Base-by-base conservation (phyloP, 495 filamentous ascomycete genomes). In the Tuber melanosporum region DNA sequence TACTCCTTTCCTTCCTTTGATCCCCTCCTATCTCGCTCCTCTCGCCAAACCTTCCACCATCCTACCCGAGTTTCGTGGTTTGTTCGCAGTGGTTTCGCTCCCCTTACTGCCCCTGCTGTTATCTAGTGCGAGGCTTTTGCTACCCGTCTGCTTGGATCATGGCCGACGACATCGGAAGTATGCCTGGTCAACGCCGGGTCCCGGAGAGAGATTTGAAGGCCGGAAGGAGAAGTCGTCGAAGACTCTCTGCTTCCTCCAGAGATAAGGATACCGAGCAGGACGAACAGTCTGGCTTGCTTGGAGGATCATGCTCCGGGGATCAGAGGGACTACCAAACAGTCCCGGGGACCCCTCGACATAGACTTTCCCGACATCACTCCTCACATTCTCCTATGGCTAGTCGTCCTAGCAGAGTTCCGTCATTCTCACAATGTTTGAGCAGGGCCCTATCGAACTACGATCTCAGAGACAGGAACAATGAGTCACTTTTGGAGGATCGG, bases 401-500 rank as follows among this genome's bases (percentile, higher is more conserved):
- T 43, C 75, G 79, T 22, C 74, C 77, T 17, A 80, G 79, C 43
- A 76, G 77, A 47, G 74, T 83, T 7, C 72, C 82, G 52, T 83
- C 82, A 20, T 83, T 83, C 74, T 80, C 82, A 2, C 77, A 80
- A 26, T 62, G 79, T n/a, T 73, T 83, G 17, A 82, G 79, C 71
- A 83, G 75, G 62, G 79, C 79, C 19, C 74, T 83, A 42, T 81
- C 82, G 46, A 76, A 71, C 71, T 78, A 82, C 41, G 82, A 83
- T 62, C 49, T 75, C 10, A 83, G 81, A 22, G 76, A 75, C 36
- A 78, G 71, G 62, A 78, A 73, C 42, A 78, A 71, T 66, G 82
- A 81, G 73, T 79, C 77, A 36, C 73, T 76, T n/a, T n/a, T 83
- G 14, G 93, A 99, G 82, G 94, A 99, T 72, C 90, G 95, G 26